Conservation (phyloP, 2,329 filamentous ascomycete species). For the Cadophora sp. region DNA sequence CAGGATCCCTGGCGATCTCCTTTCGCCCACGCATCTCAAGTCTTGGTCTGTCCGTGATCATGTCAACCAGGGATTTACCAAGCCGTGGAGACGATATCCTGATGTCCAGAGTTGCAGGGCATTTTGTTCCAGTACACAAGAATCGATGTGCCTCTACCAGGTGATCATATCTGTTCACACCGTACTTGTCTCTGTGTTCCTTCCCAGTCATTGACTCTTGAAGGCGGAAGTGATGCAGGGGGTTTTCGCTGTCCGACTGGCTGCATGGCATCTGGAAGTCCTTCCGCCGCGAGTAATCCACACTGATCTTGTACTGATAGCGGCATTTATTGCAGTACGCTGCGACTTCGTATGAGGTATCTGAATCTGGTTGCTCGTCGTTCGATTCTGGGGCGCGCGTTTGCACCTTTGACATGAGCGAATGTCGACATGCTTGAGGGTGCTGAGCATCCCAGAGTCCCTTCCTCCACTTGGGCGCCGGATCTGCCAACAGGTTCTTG, state of each 20-base stretch:
- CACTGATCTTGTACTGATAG: constrained; percentile 64
- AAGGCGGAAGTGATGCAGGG: constrained; percentile 66
- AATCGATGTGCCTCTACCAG: constrained; percentile 56
- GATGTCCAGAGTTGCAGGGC: constrained; percentile 60
- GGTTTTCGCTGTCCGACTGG: constrained; percentile 52
- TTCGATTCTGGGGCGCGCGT: constrained; percentile 51
- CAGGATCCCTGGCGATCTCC: constrained; percentile 57
- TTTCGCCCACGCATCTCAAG: constrained; percentile 60
- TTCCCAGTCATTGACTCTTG: constrained; percentile 49
- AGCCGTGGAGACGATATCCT: constrained; percentile 60
- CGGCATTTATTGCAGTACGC: constrained; percentile 68
- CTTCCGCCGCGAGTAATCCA: constrained; percentile 56
- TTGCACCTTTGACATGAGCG: constrained; percentile 64
- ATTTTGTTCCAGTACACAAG: constrained; percentile 64
- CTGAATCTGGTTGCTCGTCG: constrained; percentile 48
- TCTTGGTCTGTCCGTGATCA: constrained; percentile 60
- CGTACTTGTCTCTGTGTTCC: constrained; percentile 42
- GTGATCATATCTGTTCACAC: constrained; percentile 37
- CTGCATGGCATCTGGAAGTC: constrained; percentile 41
- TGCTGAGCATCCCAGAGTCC: constrained; percentile 29
- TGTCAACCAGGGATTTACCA: constrained; percentile 51
- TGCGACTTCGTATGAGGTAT: constrained; percentile 61
- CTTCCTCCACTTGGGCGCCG: constrained; percentile 57
- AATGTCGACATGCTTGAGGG: constrained; percentile 58
- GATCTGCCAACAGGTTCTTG: constrained; percentile 60